phyloP scores from a whole-genome alignment of 2,329 filamentous ascomycete species.

The Blastomyces silverae region DNA sequence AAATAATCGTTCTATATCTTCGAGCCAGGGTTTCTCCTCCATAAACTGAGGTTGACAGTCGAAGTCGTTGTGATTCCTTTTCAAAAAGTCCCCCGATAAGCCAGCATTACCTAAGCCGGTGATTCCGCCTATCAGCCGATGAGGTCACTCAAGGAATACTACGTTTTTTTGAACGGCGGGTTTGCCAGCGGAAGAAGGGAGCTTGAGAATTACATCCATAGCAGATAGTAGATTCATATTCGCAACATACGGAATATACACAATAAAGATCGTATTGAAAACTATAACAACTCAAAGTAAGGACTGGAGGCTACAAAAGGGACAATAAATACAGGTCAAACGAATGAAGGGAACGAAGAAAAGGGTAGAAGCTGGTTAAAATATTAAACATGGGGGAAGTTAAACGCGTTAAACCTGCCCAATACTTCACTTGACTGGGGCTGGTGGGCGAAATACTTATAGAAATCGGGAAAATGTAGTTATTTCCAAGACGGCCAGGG shows the following conservation, averaged over 20 bases:
- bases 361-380: background rate
- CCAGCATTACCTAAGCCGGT: background rate
- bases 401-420: background rate
- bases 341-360: background rate
- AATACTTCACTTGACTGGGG: background rate
- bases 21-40: background rate
- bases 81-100: too few relatives aligned
- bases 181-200: background rate
- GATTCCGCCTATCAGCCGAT: background rate
- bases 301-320: background rate
- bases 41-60: background rate
- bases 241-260: background rate
- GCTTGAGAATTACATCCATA: too few relatives aligned
- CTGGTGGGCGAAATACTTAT: background rate
- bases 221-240: too few relatives aligned
- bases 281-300: background rate
- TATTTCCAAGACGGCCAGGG: too few relatives aligned
- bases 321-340: background rate
- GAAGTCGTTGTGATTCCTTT: too few relatives aligned
- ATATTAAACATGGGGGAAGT: background rate
- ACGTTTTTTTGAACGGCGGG: background rate
- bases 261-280: background rate
- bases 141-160: background rate
- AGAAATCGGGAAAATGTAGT: too few relatives aligned
- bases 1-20: background rate